These are phyloP conservation scores for Tuctoria greenei DNA, from an alignment of 176 grass and related monocot genomes.

Conservation along the genomic window DNA sequence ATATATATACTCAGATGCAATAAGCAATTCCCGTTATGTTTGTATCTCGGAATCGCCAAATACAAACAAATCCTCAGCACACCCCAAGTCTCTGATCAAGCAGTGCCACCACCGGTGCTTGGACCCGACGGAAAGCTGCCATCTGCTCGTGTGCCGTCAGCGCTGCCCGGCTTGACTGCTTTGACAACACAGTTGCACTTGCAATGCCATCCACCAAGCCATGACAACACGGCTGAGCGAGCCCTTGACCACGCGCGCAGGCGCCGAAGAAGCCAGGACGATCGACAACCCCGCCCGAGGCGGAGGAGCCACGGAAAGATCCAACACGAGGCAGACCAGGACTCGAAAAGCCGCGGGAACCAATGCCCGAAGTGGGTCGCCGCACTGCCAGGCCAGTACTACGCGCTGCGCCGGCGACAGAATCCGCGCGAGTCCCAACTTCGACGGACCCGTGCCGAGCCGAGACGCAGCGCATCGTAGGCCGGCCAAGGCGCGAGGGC, in stretches of 20 bases:
- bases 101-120: too few species aligned
- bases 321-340: constrained; percentile 23
- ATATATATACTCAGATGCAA: too few species aligned
- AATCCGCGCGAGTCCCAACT: background rate
- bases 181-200: too few species aligned
- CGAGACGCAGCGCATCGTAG: too few species aligned
- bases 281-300: background rate
- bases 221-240: background rate
- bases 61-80: too few species aligned
- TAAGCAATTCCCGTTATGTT: too few species aligned
- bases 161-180: background rate
- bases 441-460: background rate
- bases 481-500: too few species aligned
- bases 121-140: background rate
- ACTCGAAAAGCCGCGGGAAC: constrained; percentile 49
- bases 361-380: background rate
- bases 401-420: background rate
- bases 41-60: too few species aligned
- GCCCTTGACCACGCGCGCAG: background rate
- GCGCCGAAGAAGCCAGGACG: background rate
- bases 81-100: too few species aligned
- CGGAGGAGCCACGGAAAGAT: background rate
- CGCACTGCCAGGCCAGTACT: too few species aligned
- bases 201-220: too few species aligned
- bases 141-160: background rate